These are phyloP conservation scores for Oleoguttula mirabilis DNA, from an alignment of 495 filamentous ascomycete species.

Conservation along the genomic window DNA sequence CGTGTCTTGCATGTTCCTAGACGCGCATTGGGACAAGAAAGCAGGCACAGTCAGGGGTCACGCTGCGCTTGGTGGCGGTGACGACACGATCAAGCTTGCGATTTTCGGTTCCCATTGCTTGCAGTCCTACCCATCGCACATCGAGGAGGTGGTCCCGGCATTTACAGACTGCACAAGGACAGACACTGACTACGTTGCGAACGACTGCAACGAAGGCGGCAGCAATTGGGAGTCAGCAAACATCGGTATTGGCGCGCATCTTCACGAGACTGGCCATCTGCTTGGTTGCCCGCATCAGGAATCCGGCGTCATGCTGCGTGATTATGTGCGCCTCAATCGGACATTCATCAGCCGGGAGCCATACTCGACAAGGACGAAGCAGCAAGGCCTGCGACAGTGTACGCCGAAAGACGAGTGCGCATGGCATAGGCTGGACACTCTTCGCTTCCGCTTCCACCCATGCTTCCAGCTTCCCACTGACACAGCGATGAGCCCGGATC, in stretches of 20 bases:
- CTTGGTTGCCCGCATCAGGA: slow-evolving; percentile 83
- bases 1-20: slow-evolving; percentile 70
- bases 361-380: slow-evolving; percentile 71
- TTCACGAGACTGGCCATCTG: slow-evolving; percentile 78
- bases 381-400: slow-evolving; percentile 60
- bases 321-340: slow-evolving; percentile 74
- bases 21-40: slow-evolving; percentile 72
- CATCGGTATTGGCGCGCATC: slow-evolving; percentile 80
- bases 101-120: slow-evolving; percentile 85
- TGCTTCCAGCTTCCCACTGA: slow-evolving; percentile 81
- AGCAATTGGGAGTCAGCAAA: slow-evolving; percentile 88
- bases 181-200: slow-evolving; percentile 66
- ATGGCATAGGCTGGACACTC: slow-evolving; percentile 79
- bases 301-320: slow-evolving; percentile 74
- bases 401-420: slow-evolving; percentile 64
- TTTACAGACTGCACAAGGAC: slow-evolving; percentile 83
- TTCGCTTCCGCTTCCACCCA: slow-evolving; percentile 82
- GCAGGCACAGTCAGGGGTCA: slow-evolving; percentile 62
- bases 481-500: slow-evolving; percentile 48
- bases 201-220: slow-evolving; percentile 71
- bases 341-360: slow-evolving; percentile 67
- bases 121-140: slow-evolving; percentile 69
- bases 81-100: slow-evolving; percentile 61
- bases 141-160: slow-evolving; percentile 77
- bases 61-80: slow-evolving; percentile 61